Evolutionary conservation across 2,329 filamentous ascomycete genomes (phyloP), one percentile per base, ranked within the genome.

Genomic region (Ascocoryne sarcoides): DNA sequence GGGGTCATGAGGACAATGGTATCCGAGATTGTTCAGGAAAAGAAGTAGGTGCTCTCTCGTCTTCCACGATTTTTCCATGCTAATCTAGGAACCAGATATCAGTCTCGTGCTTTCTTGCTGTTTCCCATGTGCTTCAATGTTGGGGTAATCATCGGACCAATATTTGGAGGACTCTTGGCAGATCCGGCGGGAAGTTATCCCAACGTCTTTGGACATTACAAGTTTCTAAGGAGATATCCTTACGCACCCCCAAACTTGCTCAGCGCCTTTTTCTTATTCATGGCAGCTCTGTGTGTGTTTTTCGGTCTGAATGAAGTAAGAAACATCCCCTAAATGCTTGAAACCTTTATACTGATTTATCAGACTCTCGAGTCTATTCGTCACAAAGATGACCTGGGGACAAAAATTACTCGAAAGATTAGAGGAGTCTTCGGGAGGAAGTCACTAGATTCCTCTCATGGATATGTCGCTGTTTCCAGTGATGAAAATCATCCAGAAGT

Each of bases 1-100:
- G 80, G 80, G 0, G 79, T 85, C 4, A 80, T 86, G 77, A 65
- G 81, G 44, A 84, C 79, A 5, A 80, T 84, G 71, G 79, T 84
- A 23, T 73, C 73, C 0, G 82, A 86, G 59, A 79, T 82, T 28
- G 75, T 85, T 30, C 68, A 70, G 39, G 81, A 84, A 61, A 82
- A 81, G 59, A 80, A 73, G 65, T 81, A 32, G n/a, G 47, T 26
- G 12, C 7, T 26, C 12, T 26, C 12, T 12, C 12, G 12, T 26
- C 7, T 40, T 15, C n/a, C 16, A 15, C 4, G 10, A 10, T 4
- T 18, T 10, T 10, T n/a, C 17, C 5, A 19, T 21, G 15, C 45
- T 48, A 28, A 47, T 37, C 5, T 10, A 15, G 9, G 23, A 20
- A 36, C 10, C 30, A 85, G 70, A 80, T 79, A 32, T 82, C 83